A percentile compares a stretch with the other conserved stretches of the same genome.
Conservation (phyloP, 805 yeast species). For the Monosporozyma servazzii region DNA sequence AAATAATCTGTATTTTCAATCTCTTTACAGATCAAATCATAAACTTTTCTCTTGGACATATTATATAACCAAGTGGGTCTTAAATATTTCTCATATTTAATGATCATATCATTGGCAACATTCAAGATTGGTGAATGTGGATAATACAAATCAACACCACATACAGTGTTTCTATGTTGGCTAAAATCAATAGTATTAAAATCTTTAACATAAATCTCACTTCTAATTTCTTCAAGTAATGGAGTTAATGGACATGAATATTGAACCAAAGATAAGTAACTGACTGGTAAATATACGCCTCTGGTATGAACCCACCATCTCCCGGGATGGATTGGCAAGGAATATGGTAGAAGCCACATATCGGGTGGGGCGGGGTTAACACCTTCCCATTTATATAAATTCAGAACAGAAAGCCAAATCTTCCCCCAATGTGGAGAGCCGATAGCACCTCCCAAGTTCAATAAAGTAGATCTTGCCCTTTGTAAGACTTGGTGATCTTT, state of each 20-base stretch:
- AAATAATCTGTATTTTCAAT: slow-evolving; percentile 66
- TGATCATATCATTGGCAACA: slow-evolving; percentile 48
- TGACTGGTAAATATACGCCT: slow-evolving; percentile 79
- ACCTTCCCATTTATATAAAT: slow-evolving; percentile 88
- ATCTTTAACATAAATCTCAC: slow-evolving; percentile 63
- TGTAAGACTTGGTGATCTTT: slow-evolving; percentile 67
- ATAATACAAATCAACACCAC: slow-evolving; percentile 87
- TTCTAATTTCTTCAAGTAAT: slow-evolving; percentile 54
- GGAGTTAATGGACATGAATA: slow-evolving; percentile 54
- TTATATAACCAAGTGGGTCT: slow-evolving; percentile 68
- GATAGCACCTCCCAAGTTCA: slow-evolving; percentile 77
- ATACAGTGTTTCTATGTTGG: slow-evolving; percentile 69
- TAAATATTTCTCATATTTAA: slow-evolving; percentile 56
- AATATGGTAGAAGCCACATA: slow-evolving; percentile 77
- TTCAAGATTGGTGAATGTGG: slow-evolving; percentile 75
- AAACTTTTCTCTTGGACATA: slow-evolving; percentile 42
- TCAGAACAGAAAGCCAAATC: slow-evolving; percentile 74
- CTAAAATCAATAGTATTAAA: slow-evolving; percentile 61
- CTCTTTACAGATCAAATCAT: slow-evolving; percentile 64
- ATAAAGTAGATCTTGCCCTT: slow-evolving; percentile 65
- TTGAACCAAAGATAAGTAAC: slow-evolving; percentile 59
- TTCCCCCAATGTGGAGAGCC: slow-evolving; percentile 97
- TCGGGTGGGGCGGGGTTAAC: slow-evolving; percentile 98
- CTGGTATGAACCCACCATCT: slow-evolving; percentile 99
- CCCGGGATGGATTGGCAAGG: slow-evolving; percentile 81